A percentile compares a stretch with the other conserved stretches of the same genome.
Evolutionary conservation across 345 rosid species (phyloP).

Genomic region (Rhodamnia rubescens): DNA sequence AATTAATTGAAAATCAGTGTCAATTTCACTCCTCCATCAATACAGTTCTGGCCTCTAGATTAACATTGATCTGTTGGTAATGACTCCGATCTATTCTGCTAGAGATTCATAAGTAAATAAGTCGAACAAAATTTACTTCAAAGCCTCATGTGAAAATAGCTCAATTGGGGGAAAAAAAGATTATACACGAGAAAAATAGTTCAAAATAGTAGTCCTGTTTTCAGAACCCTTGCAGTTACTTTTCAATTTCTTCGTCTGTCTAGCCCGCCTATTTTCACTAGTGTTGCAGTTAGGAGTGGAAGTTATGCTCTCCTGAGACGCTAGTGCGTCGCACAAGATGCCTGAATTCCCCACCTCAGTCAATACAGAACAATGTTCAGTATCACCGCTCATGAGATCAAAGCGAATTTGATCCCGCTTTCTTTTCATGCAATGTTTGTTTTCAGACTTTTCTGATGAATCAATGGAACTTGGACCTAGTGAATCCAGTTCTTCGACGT

Average conservation of each 20-base stretch:
- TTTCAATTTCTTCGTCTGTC: conserved; percentile 18
- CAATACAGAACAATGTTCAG: conserved; percentile 18
- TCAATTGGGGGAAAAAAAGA: neutral
- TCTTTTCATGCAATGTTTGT: conserved; percentile 6
- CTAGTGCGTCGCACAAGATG: neutral
- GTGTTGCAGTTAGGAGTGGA: conserved; percentile 29
- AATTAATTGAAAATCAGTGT: neutral
- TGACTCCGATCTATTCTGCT: neutral
- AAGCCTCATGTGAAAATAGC: neutral
- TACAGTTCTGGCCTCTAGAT: neutral
- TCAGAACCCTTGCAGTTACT: conserved; percentile 17
- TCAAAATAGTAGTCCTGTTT: conserved; percentile 37
- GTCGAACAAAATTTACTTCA: neutral
- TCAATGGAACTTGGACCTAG: conserved; percentile 4
- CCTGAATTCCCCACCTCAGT: conserved; percentile 15
- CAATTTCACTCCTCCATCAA: neutral
- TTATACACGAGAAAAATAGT: conserved; percentile 44
- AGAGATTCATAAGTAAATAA: neutral
- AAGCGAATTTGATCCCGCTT: neutral
- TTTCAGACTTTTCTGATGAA: conserved; percentile 1
- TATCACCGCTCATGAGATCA: conserved; percentile 6
- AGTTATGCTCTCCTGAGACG: conserved; percentile 40
- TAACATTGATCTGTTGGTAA: neutral
- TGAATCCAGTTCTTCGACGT: conserved; percentile 9
- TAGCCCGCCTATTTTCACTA: conserved; percentile 11